phyloP scores from a whole-genome alignment of 768 basidiomycete species.

The Tulasnella sp. region DNA sequence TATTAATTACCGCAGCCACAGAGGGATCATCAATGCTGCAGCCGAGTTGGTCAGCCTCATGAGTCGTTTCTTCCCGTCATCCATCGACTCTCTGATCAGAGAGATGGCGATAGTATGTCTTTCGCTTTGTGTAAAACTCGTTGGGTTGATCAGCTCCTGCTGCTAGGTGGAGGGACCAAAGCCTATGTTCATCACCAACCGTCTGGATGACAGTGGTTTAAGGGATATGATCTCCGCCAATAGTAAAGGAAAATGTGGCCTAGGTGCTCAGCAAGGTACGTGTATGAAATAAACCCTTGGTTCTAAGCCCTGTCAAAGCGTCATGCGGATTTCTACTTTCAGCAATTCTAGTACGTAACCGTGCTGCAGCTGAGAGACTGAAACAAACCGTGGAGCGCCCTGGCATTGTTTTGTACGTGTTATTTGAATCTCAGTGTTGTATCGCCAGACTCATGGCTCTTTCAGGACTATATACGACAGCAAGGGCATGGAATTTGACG shows the following conservation, averaged over 20 bases:
- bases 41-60: constrained; percentile 51
- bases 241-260: background rate
- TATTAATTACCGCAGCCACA: constrained; percentile 57
- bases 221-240: background rate
- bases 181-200: background rate
- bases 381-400: constrained; percentile 36
- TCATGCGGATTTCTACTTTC: constrained; percentile 50
- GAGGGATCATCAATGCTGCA: constrained; percentile 62
- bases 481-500: constrained; percentile 56
- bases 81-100: constrained; percentile 45
- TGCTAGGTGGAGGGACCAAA: background rate
- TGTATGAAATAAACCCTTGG: background rate
- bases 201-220: background rate
- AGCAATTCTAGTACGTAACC: constrained; percentile 54
- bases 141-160: constrained; percentile 29
- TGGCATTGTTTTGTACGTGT: constrained; percentile 39
- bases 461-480: constrained; percentile 42
- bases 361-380: constrained; percentile 39
- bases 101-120: constrained; percentile 36
- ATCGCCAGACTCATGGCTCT: background rate
- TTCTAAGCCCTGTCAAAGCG: constrained; percentile 28
- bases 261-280: constrained; percentile 37
- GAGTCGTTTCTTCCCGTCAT: constrained; percentile 44
- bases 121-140: constrained; percentile 31
- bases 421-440: constrained; percentile 35